Evolutionary conservation across 371 early-diverging fungal genomes (phyloP).

Genomic region (Sporodiniella umbellata): DNA sequence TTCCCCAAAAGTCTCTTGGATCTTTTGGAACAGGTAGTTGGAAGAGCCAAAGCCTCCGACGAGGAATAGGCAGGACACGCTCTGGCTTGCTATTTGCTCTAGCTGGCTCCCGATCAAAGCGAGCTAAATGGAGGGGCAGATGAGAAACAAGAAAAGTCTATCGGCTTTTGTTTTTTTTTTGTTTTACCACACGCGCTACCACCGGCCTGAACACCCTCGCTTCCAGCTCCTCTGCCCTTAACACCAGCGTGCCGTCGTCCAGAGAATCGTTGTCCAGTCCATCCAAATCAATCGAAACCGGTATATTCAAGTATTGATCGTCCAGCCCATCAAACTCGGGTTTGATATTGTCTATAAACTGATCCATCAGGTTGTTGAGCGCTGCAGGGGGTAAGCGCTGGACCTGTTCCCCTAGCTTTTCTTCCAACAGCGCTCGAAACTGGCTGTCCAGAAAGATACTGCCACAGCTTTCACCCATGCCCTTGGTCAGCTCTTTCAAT

Average conservation of each 20-base stretch:
- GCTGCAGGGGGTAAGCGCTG: constrained; percentile 34
- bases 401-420: constrained; percentile 38
- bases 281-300: constrained; percentile 39
- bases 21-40: constrained; percentile 37
- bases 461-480: constrained; percentile 62
- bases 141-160: no score
- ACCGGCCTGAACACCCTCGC: constrained; percentile 58
- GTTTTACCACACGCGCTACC: constrained; percentile 42
- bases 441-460: constrained; percentile 53
- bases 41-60: constrained; percentile 54
- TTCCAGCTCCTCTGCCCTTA: constrained; percentile 47
- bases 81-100: constrained; percentile 17
- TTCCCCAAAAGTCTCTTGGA: constrained; percentile 25
- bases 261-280: constrained; percentile 36
- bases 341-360: constrained; percentile 53
- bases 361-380: constrained; percentile 51
- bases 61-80: constrained; percentile 32
- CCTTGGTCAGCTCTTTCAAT: constrained; percentile 54
- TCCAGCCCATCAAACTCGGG: constrained; percentile 55
- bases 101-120: constrained; percentile 34
- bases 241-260: constrained; percentile 49
- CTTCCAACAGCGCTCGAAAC: constrained; percentile 36
- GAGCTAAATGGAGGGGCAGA: no score
- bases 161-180: no score
- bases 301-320: constrained; percentile 50